A percentile compares a stretch with the other conserved stretches of the same genome.
These are phyloP conservation scores for Fusarium sp. DNA, from an alignment of 2,329 filamentous ascomycete species.

Conservation along the genomic window DNA sequence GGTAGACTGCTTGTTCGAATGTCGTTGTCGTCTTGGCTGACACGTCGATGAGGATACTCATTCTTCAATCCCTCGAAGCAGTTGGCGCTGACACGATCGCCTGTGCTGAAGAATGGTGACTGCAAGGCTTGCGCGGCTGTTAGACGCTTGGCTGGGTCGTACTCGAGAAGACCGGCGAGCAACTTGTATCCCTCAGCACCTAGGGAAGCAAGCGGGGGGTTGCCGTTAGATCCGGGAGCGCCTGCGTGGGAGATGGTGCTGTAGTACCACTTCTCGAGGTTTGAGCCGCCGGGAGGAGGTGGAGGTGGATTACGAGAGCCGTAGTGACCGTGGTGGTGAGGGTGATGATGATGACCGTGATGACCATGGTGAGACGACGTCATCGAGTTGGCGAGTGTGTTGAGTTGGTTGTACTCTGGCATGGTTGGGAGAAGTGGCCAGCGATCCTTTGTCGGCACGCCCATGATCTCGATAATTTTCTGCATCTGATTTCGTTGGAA, in stretches of 20 bases:
- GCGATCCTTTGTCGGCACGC: slow-evolving; percentile 85
- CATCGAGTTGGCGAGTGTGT: slow-evolving; percentile 64
- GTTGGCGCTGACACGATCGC: slow-evolving; percentile 79
- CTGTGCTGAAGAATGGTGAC: slow-evolving; percentile 87
- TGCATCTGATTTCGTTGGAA: slow-evolving; percentile 99
- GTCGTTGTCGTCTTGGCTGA: slow-evolving; percentile 96
- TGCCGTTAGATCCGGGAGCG: slow-evolving; percentile 45
- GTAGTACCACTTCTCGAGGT: slow-evolving; percentile 85
- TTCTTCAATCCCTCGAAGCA: slow-evolving; percentile 92
- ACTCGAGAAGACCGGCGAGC: slow-evolving; percentile 86
- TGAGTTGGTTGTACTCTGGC: slow-evolving; percentile 85
- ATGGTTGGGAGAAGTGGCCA: slow-evolving; percentile 89
- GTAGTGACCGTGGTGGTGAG: slow-evolving; percentile 58
- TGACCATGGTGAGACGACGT: slow-evolving; percentile 55
- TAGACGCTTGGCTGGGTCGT: slow-evolving; percentile 89
- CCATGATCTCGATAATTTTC: slow-evolving; percentile 97
- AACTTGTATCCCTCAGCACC: slow-evolving; percentile 85
- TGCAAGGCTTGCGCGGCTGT: slow-evolving; percentile 90
- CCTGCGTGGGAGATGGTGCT: slow-evolving; percentile 72
- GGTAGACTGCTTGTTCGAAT: slow-evolving; percentile 91
- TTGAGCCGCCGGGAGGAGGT: slow-evolving; percentile 51
- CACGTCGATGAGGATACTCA: slow-evolving; percentile 89
- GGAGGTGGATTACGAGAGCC: slow-evolving; percentile 54
- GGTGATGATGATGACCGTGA: slow-evolving; percentile 57
- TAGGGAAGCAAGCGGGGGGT: slow-evolving; percentile 66